Percentiles rank a stretch among this genome's conserved stretches.
phyloP scores from a whole-genome alignment of 1,284 basidiomycete genomes.

The Cryptococcus depauperatus region DNA sequence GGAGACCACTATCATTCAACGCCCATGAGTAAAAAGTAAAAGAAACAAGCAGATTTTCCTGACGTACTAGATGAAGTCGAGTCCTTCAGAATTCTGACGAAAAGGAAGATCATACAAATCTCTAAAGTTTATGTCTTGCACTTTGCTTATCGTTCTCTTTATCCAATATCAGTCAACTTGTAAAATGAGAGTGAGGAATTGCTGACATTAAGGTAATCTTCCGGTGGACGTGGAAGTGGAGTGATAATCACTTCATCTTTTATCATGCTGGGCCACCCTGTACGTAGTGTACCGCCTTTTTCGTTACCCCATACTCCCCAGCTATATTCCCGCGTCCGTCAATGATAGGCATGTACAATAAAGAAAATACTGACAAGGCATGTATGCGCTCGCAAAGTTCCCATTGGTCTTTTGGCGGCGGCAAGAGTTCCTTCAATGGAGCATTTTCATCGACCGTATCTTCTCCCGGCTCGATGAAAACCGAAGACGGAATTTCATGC shows the following conservation, averaged over 20 bases:
- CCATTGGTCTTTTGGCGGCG: slow-evolving; percentile 16
- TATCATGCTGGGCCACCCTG: slow-evolving; percentile 14
- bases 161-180: not conserved
- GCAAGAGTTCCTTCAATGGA: too few species aligned
- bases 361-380: slow-evolving; percentile 20
- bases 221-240: slow-evolving; percentile 16
- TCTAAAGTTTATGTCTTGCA: slow-evolving; percentile 12
- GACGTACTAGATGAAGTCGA: slow-evolving; percentile 9
- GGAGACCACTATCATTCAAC: not conserved
- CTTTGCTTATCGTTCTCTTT: slow-evolving; percentile 1
- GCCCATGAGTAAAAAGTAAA: too few species aligned
- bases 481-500: slow-evolving; percentile 18
- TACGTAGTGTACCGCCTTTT: slow-evolving; percentile 9
- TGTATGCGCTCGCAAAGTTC: slow-evolving; percentile 25
- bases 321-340: slow-evolving; percentile 8
- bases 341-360: not conserved
- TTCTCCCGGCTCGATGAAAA: not conserved
- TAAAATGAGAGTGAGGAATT: not conserved
- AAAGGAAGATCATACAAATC: slow-evolving; percentile 14
- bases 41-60: too few species aligned
- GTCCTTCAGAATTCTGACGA: not conserved
- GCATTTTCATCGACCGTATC: too few species aligned
- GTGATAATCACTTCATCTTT: slow-evolving; percentile 19
- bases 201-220: slow-evolving; percentile 16
- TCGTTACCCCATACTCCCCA: slow-evolving; percentile 29